Conservation (phyloP, 2,329 filamentous ascomycete species). For the Hypoxylon sp. region DNA sequence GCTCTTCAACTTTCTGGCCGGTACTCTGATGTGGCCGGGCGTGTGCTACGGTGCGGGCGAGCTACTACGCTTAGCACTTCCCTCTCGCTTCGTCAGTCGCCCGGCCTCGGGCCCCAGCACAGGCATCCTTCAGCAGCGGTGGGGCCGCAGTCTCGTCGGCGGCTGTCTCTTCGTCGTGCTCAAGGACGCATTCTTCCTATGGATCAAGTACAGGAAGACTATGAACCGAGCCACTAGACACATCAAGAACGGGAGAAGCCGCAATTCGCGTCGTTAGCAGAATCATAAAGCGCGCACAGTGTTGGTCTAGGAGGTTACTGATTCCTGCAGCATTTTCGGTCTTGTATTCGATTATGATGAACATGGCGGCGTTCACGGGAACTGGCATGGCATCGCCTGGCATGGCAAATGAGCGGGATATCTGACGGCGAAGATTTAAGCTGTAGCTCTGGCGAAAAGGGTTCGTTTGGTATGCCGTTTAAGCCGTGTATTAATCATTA, state of each 20-base stretch:
- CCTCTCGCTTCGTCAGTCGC: slow-evolving; percentile 68
- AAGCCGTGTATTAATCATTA: not conserved
- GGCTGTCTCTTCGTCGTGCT: slow-evolving; percentile 88
- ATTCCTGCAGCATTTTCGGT: too few species aligned
- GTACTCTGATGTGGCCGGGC: slow-evolving; percentile 77
- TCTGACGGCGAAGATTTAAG: not conserved
- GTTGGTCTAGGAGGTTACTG: too few species aligned
- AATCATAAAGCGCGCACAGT: not conserved
- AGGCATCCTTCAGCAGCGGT: slow-evolving; percentile 80
- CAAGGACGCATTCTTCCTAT: slow-evolving; percentile 71
- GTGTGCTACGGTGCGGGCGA: slow-evolving; percentile 83
- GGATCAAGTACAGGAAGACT: slow-evolving; percentile 69
- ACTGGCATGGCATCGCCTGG: not conserved
- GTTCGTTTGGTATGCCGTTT: not conserved
- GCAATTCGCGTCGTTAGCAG: slow-evolving; percentile 29
- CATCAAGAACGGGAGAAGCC: slow-evolving; percentile 55
- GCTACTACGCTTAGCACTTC: slow-evolving; percentile 72
- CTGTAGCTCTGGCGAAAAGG: not conserved
- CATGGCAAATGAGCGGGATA: not conserved
- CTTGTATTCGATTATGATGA: too few species aligned
- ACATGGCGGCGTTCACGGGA: not conserved
- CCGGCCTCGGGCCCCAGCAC: slow-evolving; percentile 49
- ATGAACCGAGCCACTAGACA: slow-evolving; percentile 62
- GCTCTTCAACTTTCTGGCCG: slow-evolving; percentile 57
- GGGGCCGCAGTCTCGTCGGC: slow-evolving; percentile 88